Evolutionary conservation across 1,284 basidiomycete genomes (phyloP).

Genomic region (Cronartium quercuum): DNA sequence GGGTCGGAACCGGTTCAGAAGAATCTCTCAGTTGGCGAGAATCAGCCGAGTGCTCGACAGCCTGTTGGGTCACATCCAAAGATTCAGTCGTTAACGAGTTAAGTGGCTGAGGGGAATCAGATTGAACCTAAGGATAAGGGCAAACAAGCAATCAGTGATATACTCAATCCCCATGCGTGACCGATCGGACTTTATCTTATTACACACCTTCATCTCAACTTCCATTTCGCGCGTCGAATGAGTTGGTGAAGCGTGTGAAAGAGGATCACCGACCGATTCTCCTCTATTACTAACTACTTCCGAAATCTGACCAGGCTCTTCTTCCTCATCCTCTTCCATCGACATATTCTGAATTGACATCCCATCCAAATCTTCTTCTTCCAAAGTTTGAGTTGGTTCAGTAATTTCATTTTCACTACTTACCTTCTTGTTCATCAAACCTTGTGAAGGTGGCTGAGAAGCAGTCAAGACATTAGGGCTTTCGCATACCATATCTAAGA

Average conservation of each 20-base stretch:
- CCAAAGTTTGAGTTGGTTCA: background rate
- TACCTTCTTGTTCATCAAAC: background rate
- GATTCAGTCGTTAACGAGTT: no score
- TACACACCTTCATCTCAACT: no score
- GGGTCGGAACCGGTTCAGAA: background rate
- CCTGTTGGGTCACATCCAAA: no score
- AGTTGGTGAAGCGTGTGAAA: no score
- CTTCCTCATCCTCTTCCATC: slow-evolving; percentile 17
- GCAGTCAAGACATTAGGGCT: background rate
- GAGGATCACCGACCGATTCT: no score
- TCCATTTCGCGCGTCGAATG: no score
- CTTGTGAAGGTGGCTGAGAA: background rate
- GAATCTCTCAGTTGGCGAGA: background rate
- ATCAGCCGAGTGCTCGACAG: background rate
- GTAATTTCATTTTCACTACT: background rate
- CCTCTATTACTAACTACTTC: no score
- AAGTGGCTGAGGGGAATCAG: no score
- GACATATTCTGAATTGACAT: slow-evolving; percentile 36
- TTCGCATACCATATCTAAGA: background rate
- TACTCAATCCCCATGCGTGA: no score
- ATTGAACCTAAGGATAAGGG: no score
- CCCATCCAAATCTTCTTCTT: slow-evolving; percentile 36
- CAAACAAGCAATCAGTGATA: no score
- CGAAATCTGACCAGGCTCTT: background rate
- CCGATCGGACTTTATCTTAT: no score